Evolutionary conservation across 345 rosid species (phyloP), one percentile per base, ranked within the genome.

Genomic region (Boechera stricta): DNA sequence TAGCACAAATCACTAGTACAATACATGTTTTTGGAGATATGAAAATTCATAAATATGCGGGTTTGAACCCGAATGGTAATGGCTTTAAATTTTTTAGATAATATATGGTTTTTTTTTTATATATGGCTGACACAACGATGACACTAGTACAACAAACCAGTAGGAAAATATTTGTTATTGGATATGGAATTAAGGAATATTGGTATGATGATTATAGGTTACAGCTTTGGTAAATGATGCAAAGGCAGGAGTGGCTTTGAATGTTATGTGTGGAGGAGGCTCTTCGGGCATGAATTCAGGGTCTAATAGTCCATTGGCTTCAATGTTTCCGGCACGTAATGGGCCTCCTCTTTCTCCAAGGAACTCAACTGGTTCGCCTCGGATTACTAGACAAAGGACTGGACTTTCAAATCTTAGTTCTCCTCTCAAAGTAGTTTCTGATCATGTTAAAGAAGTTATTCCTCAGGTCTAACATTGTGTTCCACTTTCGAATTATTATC

Each of bases 281-380:
- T 83, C 89, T 67, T 87, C 91, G 36, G 64, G 74, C 69, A 54
- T 87, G 64, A 85, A 75, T 79, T 70, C 89, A 72, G 78, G 88
- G 41, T 31, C 88, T 1, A 83, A 82, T 83, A 88, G 84, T 83
- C 75, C 96, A 63, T 78, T 95, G 71, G 98, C 98, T 60, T 85
- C 99, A 26, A 86, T 95, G 89, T 95, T 95, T 86, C 97, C 96
- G 41, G 89, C 91, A 71, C 96, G 98, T 36, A 91, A 93, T 73
- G 87, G 96, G 3, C 99, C 99, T 64, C 99, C 99, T 31, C 96
- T 95, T 72, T 95, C 99, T 52, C 99, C 99, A 6, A 88, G 98
- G 67, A 91, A 91, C 77, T 65, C 86, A 2, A 82, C 94, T 48
- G 96, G 98, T 69, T 93, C 97, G 2, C 99, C 99, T 79, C 96